Base-by-base conservation (phyloP, 441 rosid species). In the Cnidoscolus chayamansa region DNA sequence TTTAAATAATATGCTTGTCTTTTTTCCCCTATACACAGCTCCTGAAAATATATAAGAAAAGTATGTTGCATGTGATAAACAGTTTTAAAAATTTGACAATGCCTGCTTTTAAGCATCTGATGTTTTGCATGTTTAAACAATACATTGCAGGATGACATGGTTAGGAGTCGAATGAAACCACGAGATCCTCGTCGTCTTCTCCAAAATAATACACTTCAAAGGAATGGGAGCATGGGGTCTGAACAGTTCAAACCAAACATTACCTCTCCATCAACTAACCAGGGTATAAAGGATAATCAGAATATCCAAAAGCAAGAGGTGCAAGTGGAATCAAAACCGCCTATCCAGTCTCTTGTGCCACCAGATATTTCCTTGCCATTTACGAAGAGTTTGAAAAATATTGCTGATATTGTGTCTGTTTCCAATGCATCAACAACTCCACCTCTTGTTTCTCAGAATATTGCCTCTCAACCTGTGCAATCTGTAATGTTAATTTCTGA, bases 161-260 rank as follows among this genome's bases (percentile, higher is more conserved):
- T 81, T 71, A 90, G 84, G 82, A 83, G 88, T 69, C 87, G 96
- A 67, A 91, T 95, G 99, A 95, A 95, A 83, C 90, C 97, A 60
- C 94, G 98, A 67, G 99, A 95, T 74, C 99, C 99, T 78, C 95
- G 99, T 32, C 97, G 99, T 62, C 73, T 86, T 62, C 88, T 90
- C 45, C 97, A 90, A 75, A 88, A 83, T 49, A 82, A 80, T 76
- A 31, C 80, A 43, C 84, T 86, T 78, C 93, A 85, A 75, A 90
- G 83, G 81, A 69, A 80, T 37, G 89, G 81, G 68, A 84, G 84
- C 81, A 31, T 63, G 57, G 84, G 77, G 66, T 65, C 85, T 68
- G 97, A 88, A 55, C 89, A 82, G 78, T 60, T 80, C n/a, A 88
- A 87, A 81, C 63, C 82, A 19, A 84, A 77, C 68, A 84, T 79